Base-by-base conservation (phyloP, 306 rosid species). In the Quercus berberidifolia region DNA sequence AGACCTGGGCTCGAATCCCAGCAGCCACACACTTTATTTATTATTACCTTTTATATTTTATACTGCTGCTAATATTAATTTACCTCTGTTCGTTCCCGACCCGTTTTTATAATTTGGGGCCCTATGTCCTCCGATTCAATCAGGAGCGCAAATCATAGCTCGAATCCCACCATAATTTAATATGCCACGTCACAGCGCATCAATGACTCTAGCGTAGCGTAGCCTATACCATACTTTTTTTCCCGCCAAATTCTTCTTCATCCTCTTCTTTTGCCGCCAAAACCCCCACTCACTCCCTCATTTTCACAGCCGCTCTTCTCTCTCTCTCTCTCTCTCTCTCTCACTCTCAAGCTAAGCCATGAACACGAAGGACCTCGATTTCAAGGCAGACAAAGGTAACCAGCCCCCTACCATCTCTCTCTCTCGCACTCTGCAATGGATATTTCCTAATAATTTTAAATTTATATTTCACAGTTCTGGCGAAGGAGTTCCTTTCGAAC, bases 1-100 rank as follows among this genome's bases (percentile, higher is more conserved):
- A 84, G 90, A 84, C 90, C 88, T 87, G 90, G 90, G 90, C 90
- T 87, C 86, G 90, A 87, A 87, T 87, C 90, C 90, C 88, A 87
- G 90, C 90, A 87, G 85, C 88, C 88, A 82, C 87, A 83, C 0
- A 26, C 28, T 0, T 13, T 5, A 8, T 1, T 1, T 9, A 1
- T 2, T 9, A 0, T 0, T 21, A 21, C 1, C 6, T 35, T 5
- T 28, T 28, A 0, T 35, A 6, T 35, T 6, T 35, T 6, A 35
- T 35, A 35, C 41, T 35, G 41, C 41, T 35, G 41, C 41, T 6
- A 35, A 35, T 5, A 33, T 33, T 33, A 33, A 33, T 33, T 33
- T 33, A 5, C 38, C 2, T 33, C 8, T 35, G 41, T 35, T 6
- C 41, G 8, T 35, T 35, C 41, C 41, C 41, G 11, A 3, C 3